Evolutionary conservation across 805 yeast genomes (phyloP).

Genomic region (Nakazawaea ishiwadae): DNA sequence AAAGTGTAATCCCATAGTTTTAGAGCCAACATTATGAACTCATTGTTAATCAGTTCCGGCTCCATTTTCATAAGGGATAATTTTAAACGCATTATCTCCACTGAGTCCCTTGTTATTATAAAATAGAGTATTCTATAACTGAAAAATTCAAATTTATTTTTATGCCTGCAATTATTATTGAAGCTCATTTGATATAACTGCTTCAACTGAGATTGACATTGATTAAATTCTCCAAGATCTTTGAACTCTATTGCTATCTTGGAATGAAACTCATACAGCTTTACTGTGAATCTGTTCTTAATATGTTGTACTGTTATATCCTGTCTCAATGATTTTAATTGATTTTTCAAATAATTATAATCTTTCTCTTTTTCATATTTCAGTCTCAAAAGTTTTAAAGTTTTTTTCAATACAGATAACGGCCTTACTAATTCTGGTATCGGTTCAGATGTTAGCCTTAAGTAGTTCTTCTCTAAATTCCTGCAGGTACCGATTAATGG

Average conservation of each 20-base stretch:
- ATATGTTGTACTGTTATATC: conserved; percentile 91
- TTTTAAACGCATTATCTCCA: conserved; percentile 46
- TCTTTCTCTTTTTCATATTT: conserved; percentile 46
- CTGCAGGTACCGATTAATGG: conserved; percentile 58
- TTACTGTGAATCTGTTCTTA: conserved; percentile 67
- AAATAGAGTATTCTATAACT: conserved; percentile 72
- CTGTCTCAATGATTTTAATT: conserved; percentile 87
- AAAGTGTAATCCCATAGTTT: conserved; percentile 28
- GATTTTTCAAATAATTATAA: conserved; percentile 81
- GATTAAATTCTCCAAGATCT: conserved; percentile 93
- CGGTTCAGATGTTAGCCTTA: conserved; percentile 87
- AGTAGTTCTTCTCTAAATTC: conserved; percentile 68
- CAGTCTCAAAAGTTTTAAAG: conserved; percentile 48
- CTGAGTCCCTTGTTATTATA: conserved; percentile 63
- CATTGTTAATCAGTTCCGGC: conserved; percentile 14
- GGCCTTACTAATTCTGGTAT: conserved; percentile 85
- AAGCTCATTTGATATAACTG: conserved; percentile 44
- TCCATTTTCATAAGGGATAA: conserved; percentile 16
- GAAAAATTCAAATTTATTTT: conserved; percentile 56
- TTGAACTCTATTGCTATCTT: conserved; percentile 77
- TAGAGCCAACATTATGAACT: conserved; percentile 28
- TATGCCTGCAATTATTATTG: conserved; percentile 22
- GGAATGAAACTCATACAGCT: conserved; percentile 83
- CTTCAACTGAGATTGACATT: conserved; percentile 81
- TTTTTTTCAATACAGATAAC: conserved; percentile 47